Evolutionary conservation across 2,329 filamentous ascomycete species (phyloP), one percentile per base, ranked within the genome.

Genomic region (Mycosphaerella arachidis): DNA sequence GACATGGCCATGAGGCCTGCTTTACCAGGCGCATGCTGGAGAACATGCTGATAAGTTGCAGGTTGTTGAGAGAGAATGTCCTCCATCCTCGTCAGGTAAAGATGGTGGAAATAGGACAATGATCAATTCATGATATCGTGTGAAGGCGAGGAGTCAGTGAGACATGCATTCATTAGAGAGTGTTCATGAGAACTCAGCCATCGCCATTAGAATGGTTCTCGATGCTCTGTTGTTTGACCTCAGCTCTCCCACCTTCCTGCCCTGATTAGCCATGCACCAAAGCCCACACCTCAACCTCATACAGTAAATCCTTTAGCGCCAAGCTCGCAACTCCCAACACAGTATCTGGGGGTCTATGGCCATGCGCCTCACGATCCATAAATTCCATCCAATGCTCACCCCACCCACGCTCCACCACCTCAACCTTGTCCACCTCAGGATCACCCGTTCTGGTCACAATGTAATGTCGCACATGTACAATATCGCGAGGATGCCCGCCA

Each of bases 331-430:
- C 73, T 0, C 73, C 73, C 4, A 75, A 35, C 6, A 75, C 72
- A 6, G 72, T 74, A 58, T 74, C 72, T n/a, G 73, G 73, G 4
- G 73, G 73, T 46, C 69, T 66, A 61, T 75, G 72, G 12, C 72
- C 72, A 12, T 68, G 64, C 4, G 46, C 66, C 40, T 74, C 66
- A 20, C 60, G 55, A 53, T 75, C 71, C 73, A 74, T 74, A 48
- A 72, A 75, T 31, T 72, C 65, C 2, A 71, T 71, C 73, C 73
- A 75, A 7, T 68, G 45, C 2, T 71, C 62, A 29, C 65, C 72
- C 73, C 72, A 74, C 1, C 70, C 73, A 3, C 63, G 40, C 43
- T 62, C 62, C 31, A 62, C 61, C 6, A 65, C 53, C n/a, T 63
- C 59, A 18, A 53, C 29, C 45, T 48, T 55, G 35, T 65, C 59